phyloP scores from a whole-genome alignment of 148 eudicot genomes.

The Drosera capensis region DNA sequence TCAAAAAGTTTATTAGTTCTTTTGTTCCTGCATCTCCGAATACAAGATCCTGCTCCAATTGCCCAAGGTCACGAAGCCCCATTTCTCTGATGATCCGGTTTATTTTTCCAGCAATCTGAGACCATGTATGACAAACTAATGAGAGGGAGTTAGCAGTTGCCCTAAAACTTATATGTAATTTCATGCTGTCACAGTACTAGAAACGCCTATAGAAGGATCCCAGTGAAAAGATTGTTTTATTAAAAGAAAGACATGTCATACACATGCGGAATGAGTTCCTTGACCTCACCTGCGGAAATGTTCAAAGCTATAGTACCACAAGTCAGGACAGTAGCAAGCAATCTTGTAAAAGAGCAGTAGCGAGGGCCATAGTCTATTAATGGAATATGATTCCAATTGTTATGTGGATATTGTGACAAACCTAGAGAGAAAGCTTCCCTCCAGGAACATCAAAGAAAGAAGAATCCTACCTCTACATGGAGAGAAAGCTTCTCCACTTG shows the following conservation, averaged over 20 bases:
- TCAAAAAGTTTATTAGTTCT: constrained; percentile 67
- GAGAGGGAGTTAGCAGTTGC: neutral
- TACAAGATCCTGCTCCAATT: constrained; percentile 96
- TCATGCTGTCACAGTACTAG: neutral
- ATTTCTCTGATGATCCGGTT: constrained; percentile 57
- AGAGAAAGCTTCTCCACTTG: constrained; percentile 78
- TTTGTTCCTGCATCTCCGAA: constrained; percentile 97
- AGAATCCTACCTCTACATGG: constrained; percentile 70
- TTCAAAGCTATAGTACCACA: too few species aligned
- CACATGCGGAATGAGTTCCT: too few species aligned
- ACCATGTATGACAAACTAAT: constrained; percentile 2
- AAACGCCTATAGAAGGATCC: too few species aligned
- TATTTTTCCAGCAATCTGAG: constrained; percentile 93
- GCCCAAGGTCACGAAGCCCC: constrained; percentile 86
- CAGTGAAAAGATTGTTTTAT: too few species aligned
- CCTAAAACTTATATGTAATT: neutral
- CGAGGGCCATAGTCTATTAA: too few species aligned
- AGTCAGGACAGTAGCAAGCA: too few species aligned
- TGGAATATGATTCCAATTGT: too few species aligned
- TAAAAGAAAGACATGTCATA: too few species aligned
- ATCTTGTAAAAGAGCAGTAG: too few species aligned
- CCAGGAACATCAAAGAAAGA: constrained; percentile 3
- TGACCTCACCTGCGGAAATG: too few species aligned
- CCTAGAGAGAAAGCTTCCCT: neutral
- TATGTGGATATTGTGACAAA: too few species aligned